Percentiles rank a stretch among this genome's conserved stretches.
phyloP scores from a whole-genome alignment of 257 asterid species.

The Gentiana straminea region DNA sequence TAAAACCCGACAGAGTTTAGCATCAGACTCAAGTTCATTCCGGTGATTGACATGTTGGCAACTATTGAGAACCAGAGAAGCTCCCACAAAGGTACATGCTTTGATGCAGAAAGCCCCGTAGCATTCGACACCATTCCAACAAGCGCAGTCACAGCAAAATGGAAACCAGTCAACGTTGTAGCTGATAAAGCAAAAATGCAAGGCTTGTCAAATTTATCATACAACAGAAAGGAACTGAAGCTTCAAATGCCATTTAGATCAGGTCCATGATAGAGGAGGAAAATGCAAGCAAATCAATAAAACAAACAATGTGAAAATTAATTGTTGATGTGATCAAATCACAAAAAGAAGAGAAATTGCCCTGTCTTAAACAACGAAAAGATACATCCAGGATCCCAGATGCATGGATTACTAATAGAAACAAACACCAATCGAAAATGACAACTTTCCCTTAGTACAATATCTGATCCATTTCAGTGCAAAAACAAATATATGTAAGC shows the following conservation, averaged over 20 bases:
- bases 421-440: too few species aligned
- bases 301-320: too few species aligned
- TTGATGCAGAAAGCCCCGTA: constrained; percentile 71
- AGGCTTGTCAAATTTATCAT: background rate
- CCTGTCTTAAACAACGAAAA: too few species aligned
- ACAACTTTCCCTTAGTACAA: too few species aligned
- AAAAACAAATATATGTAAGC: too few species aligned
- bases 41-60: constrained; percentile 88
- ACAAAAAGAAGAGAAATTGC: too few species aligned
- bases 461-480: too few species aligned
- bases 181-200: constrained; percentile 38
- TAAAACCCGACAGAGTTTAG: constrained; percentile 97
- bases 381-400: too few species aligned
- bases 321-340: too few species aligned
- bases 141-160: constrained; percentile 87
- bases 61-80: constrained; percentile 95
- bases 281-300: background rate
- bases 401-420: too few species aligned
- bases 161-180: constrained; percentile 91
- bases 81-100: constrained; percentile 94
- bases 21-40: constrained; percentile 98
- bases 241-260: background rate
- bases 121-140: constrained; percentile 95
- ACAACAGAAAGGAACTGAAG: background rate
- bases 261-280: background rate